Conservation (phyloP, 495 filamentous ascomycete genomes). For the Penicillium cosmopolitanum region DNA sequence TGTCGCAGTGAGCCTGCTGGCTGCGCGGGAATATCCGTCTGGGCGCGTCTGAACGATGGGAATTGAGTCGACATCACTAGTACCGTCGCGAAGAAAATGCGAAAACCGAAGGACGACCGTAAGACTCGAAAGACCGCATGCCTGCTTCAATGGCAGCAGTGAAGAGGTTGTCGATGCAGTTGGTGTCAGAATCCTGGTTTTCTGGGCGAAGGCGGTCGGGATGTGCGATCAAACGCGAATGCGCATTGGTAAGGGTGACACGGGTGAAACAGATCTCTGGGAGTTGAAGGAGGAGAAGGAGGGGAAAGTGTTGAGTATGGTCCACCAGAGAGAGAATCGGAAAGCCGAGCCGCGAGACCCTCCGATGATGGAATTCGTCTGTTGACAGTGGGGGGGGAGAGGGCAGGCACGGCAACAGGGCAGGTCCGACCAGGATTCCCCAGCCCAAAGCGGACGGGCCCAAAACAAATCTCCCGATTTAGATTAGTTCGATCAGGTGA, state of each 20-base stretch:
- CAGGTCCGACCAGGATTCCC: slow-evolving; percentile 36
- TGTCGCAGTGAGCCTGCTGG: slow-evolving; percentile 68
- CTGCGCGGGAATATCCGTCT: slow-evolving; percentile 63
- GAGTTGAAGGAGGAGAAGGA: not conserved
- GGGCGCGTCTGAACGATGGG: slow-evolving; percentile 60
- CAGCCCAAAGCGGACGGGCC: slow-evolving; percentile 23
- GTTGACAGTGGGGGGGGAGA: slow-evolving; percentile 30
- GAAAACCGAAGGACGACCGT: slow-evolving; percentile 30
- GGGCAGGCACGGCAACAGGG: slow-evolving; percentile 10
- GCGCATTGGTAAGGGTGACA: slow-evolving; percentile 3
- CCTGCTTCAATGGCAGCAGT: slow-evolving; percentile 43
- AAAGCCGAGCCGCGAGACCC: slow-evolving; percentile 6
- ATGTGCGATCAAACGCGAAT: slow-evolving; percentile 38
- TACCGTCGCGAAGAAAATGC: slow-evolving; percentile 34
- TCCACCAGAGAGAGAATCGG: slow-evolving; percentile 8
- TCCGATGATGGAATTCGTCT: slow-evolving; percentile 26
- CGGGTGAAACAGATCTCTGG: not conserved
- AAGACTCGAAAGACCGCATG: slow-evolving; percentile 45
- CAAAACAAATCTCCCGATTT: slow-evolving; percentile 53
- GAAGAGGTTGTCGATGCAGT: slow-evolving; percentile 24
- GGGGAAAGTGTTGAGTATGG: slow-evolving; percentile 5
- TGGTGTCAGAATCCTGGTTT: slow-evolving; percentile 8
- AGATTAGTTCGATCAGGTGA: slow-evolving; percentile 41
- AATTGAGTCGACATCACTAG: slow-evolving; percentile 46
- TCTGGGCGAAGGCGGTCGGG: slow-evolving; percentile 17